These are phyloP conservation scores for Endogone sp. DNA, from an alignment of 192 early-diverging fungal species.

Conservation along the genomic window DNA sequence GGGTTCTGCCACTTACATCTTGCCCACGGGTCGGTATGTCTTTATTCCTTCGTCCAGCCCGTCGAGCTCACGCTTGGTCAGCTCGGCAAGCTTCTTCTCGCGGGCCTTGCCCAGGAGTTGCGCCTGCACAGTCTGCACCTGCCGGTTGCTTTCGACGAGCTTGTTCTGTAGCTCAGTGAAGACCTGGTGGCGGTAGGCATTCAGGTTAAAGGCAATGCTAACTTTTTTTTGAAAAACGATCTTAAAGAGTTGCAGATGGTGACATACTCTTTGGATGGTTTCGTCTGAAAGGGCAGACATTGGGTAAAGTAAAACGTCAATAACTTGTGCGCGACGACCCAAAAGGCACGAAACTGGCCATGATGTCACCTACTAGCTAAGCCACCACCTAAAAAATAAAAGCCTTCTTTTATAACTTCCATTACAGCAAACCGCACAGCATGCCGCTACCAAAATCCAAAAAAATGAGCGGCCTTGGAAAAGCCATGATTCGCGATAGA, in stretches of 20 bases:
- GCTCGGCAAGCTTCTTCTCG: conserved; percentile 61
- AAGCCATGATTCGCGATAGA: conserved; percentile 41
- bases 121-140: conserved; percentile 52
- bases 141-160: conserved; percentile 52
- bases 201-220: too few species aligned
- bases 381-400: not conserved
- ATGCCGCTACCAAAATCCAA: conserved; percentile 39
- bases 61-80: conserved; percentile 65
- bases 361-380: not conserved
- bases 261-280: not conserved
- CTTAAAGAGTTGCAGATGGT: too few species aligned
- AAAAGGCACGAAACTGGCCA: not conserved
- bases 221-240: too few species aligned
- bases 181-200: conserved; percentile 29
- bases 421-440: not conserved
- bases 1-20: conserved; percentile 47
- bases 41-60: conserved; percentile 41
- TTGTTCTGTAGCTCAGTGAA: conserved; percentile 67
- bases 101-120: conserved; percentile 63
- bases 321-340: too few species aligned
- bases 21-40: conserved; percentile 72
- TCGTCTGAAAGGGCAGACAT: not conserved
- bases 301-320: too few species aligned
- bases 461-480: conserved; percentile 42
- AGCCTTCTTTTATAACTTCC: not conserved